Conservation (phyloP, 371 early-diverging fungal genomes). For the Nosema bombycis region DNA sequence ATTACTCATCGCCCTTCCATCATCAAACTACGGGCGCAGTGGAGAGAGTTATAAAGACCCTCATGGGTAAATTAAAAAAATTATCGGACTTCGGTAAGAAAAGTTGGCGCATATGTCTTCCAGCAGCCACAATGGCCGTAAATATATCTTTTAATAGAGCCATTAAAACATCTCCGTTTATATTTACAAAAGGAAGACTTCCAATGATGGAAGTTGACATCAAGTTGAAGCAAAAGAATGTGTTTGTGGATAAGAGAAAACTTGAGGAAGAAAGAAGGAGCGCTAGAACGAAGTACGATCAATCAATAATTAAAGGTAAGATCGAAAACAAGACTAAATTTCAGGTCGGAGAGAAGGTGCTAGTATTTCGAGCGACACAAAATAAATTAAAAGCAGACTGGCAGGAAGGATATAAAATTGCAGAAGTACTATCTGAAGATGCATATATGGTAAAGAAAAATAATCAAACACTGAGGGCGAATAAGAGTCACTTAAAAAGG, state of each 20-base stretch:
- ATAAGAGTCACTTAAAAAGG: neutral
- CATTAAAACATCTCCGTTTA: conserved; percentile 12
- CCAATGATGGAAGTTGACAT: neutral
- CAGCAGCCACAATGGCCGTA: neutral
- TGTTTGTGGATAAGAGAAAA: neutral
- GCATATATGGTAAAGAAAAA: neutral
- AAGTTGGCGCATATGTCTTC: neutral
- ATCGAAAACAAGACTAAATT: neutral
- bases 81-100: conserved; percentile 12
- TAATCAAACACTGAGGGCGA: neutral
- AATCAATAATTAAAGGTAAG: neutral
- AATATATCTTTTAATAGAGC: conserved; percentile 16
- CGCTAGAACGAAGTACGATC: neutral
- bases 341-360: neutral
- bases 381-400: neutral
- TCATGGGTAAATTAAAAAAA: conserved; percentile 24
- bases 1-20: conserved; percentile 7
- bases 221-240: neutral
- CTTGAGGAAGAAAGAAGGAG: neutral
- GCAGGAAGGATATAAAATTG: neutral
- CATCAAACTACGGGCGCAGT: conserved; percentile 11
- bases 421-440: neutral
- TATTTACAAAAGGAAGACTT: neutral
- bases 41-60: conserved; percentile 21
- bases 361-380: neutral